A percentile compares a stretch with the other conserved stretches of the same genome.
phyloP scores from a whole-genome alignment of 352 stramenopile genomes.

The Globisporangium alternatum region DNA sequence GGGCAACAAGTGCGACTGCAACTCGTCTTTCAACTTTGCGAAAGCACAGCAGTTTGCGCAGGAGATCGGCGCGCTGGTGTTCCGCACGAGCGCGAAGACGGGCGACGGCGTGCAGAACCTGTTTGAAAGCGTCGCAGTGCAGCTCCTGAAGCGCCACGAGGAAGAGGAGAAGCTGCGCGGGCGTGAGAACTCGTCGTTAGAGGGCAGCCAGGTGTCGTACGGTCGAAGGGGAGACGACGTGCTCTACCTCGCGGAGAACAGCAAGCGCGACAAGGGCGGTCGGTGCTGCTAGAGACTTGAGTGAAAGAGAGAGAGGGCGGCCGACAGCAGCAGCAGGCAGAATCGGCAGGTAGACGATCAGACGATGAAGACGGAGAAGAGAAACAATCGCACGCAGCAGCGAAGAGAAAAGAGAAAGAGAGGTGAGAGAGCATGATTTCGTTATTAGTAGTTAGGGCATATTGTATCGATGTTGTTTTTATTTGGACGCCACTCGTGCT shows the following conservation, averaged over 20 bases:
- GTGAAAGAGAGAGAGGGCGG: background rate
- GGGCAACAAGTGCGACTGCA: conserved; percentile 80
- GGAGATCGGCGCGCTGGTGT: conserved; percentile 82
- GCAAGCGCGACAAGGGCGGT: conserved; percentile 4
- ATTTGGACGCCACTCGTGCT: background rate
- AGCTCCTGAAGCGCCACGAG: conserved; percentile 78
- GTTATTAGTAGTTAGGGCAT: conserved; percentile 12
- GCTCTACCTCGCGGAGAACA: conserved; percentile 17
- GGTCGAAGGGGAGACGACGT: conserved; percentile 20
- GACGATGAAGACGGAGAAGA: background rate
- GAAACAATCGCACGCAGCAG: background rate
- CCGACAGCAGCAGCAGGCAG: background rate
- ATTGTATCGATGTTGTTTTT: conserved; percentile 16
- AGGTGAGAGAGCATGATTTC: conserved; percentile 3
- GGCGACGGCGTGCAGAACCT: conserved; percentile 72
- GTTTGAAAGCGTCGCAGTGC: conserved; percentile 69
- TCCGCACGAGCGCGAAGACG: conserved; percentile 78
- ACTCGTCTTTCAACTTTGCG: conserved; percentile 61
- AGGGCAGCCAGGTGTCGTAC: conserved; percentile 24
- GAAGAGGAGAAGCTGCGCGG: conserved; percentile 47
- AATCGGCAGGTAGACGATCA: background rate
- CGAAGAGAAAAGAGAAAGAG: background rate
- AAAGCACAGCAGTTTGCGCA: conserved; percentile 70
- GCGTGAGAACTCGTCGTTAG: conserved; percentile 37
- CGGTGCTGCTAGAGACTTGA: conserved; percentile 15